These are phyloP conservation scores for Dinochytrium kinnereticum DNA, from an alignment of 371 early-diverging fungal species.

Conservation along the genomic window DNA sequence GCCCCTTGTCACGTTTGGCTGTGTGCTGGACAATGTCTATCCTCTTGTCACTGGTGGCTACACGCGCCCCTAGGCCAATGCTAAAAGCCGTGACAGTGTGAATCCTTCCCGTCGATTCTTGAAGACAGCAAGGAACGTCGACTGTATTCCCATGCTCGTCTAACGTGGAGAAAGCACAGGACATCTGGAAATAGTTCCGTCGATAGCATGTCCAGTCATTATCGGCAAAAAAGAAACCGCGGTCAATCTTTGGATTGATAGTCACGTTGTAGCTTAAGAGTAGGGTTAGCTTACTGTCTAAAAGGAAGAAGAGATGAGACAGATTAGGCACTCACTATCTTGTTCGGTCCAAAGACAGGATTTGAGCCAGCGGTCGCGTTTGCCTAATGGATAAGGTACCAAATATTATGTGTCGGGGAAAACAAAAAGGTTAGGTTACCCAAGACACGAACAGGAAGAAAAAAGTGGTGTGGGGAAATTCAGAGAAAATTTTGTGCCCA, in stretches of 20 bases:
- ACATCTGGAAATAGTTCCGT: constrained; percentile 93
- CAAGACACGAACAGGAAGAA: no score
- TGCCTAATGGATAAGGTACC: no score
- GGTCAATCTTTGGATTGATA: constrained; percentile 60
- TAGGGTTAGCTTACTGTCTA: no score
- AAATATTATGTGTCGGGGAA: no score
- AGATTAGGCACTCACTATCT: constrained; percentile 6
- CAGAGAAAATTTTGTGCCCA: no score
- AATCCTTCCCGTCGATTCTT: constrained; percentile 2
- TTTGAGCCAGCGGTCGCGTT: not conserved
- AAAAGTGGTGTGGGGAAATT: no score
- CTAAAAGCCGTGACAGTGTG: constrained; percentile 61
- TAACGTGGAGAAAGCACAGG: constrained; percentile 71
- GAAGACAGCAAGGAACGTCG: constrained; percentile 65
- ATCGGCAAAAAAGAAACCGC: constrained; percentile 82
- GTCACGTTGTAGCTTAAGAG: constrained; percentile 31
- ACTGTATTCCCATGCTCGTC: constrained; percentile 58
- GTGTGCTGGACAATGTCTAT: constrained; percentile 92
- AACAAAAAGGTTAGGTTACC: no score
- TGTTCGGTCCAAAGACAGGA: constrained; percentile 13
- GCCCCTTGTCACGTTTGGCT: constrained; percentile 92
- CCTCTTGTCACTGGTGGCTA: constrained; percentile 71
- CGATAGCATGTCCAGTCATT: constrained; percentile 93
- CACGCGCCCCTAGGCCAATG: constrained; percentile 75
- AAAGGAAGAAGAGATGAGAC: not conserved